phyloP scores from a whole-genome alignment of 768 basidiomycete species.

The Daedaleopsis nitida region DNA sequence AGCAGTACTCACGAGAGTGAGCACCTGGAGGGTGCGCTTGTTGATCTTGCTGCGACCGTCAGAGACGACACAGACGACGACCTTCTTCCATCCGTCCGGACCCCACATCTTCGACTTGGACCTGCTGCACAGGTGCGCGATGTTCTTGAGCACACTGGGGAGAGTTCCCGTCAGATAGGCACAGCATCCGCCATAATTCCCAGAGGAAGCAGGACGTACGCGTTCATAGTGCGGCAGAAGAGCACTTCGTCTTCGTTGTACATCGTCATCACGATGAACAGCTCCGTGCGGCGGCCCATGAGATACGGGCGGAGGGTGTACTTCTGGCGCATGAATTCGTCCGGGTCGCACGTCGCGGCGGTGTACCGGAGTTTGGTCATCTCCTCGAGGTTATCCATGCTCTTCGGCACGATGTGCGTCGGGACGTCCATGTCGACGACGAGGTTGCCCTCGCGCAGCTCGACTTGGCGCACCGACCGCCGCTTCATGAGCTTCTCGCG shows the following conservation, averaged over 20 bases:
- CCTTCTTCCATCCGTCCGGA: constrained; percentile 87
- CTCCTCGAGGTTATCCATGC: constrained; percentile 64
- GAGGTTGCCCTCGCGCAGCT: constrained; percentile 80
- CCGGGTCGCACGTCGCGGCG: constrained; percentile 87
- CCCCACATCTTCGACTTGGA: constrained; percentile 80
- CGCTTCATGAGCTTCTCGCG: constrained; percentile 83
- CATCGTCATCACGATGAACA: constrained; percentile 98
- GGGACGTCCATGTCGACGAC: constrained; percentile 85
- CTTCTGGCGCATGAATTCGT: constrained; percentile 77
- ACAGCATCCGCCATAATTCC: not conserved
- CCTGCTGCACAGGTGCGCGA: constrained; percentile 75
- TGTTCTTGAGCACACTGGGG: constrained; percentile 79
- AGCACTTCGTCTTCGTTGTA: constrained; percentile 89
- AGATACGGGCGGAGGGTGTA: constrained; percentile 83
- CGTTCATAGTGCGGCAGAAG: constrained; percentile 82
- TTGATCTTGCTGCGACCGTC: constrained; percentile 87
- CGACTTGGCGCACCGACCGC: constrained; percentile 76
- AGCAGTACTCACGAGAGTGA: constrained; percentile 61
- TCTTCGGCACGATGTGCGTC: constrained; percentile 72
- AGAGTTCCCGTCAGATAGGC: constrained; percentile 7
- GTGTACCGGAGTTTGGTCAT: constrained; percentile 87
- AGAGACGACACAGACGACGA: constrained; percentile 85
- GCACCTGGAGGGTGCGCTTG: constrained; percentile 88
- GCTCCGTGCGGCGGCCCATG: constrained; percentile 79
- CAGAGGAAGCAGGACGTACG: constrained; percentile 45